Evolutionary conservation across 805 yeast genomes (phyloP).

Genomic region (Peterozyma xylosa): DNA sequence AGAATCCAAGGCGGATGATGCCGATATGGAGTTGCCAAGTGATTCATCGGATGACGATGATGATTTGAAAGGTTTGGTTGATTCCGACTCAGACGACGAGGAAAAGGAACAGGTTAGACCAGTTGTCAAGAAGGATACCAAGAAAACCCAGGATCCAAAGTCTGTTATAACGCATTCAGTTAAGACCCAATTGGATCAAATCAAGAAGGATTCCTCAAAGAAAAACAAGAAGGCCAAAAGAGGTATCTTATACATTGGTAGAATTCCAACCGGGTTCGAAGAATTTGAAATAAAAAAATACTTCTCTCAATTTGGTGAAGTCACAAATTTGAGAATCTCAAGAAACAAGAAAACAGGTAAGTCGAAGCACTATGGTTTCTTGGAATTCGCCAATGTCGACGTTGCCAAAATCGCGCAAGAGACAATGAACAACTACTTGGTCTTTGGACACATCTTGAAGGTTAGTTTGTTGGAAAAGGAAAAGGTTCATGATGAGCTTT

Average conservation of each 20-base stretch:
- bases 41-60: conserved; percentile 4
- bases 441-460: conserved; percentile 81
- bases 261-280: conserved; percentile 88
- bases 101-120: background rate
- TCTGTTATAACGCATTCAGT: conserved; percentile 13
- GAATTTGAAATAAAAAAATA: conserved; percentile 74
- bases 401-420: conserved; percentile 89
- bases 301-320: conserved; percentile 86
- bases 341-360: conserved; percentile 87
- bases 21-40: conserved; percentile 11
- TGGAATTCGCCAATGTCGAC: conserved; percentile 68
- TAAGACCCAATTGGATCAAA: conserved; percentile 12
- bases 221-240: conserved; percentile 24
- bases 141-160: conserved; percentile 13
- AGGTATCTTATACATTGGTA: conserved; percentile 82
- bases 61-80: background rate
- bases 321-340: conserved; percentile 70
- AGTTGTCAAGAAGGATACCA: background rate
- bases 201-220: conserved; percentile 15
- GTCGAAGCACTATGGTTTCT: conserved; percentile 85
- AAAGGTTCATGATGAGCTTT: conserved; percentile 48
- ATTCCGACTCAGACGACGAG: conserved; percentile 2
- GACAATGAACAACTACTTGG: conserved; percentile 89
- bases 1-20: conserved; percentile 9
- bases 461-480: conserved; percentile 47